Evolutionary conservation across 495 filamentous ascomycete species (phyloP).

Genomic region (Ascobolus immersus): DNA sequence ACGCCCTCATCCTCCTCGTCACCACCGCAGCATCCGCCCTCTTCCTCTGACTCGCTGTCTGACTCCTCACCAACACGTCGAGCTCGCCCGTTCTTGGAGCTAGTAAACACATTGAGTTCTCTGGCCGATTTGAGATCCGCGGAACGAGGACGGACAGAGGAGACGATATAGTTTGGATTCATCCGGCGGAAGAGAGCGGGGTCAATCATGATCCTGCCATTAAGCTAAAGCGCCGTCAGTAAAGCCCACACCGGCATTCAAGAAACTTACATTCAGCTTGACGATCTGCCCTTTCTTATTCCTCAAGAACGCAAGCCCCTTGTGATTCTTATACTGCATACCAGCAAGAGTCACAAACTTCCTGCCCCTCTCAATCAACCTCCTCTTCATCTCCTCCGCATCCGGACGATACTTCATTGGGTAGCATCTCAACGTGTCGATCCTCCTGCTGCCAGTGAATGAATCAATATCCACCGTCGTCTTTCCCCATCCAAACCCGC

Average conservation of each 20-base stretch:
- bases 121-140: constrained; percentile 27
- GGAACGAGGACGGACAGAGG: no score
- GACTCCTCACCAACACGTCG: constrained; percentile 61
- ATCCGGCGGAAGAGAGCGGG: constrained; percentile 64
- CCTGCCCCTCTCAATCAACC: constrained; percentile 62
- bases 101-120: constrained; percentile 43
- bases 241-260: no score
- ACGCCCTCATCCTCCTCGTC: neutral
- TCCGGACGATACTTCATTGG: constrained; percentile 67
- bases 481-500: constrained; percentile 35
- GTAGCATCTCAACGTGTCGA: constrained; percentile 51
- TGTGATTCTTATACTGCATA: constrained; percentile 65
- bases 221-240: constrained; percentile 35
- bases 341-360: constrained; percentile 57
- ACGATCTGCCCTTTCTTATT: constrained; percentile 43
- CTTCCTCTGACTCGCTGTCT: constrained; percentile 16
- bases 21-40: neutral
- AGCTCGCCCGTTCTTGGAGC: constrained; percentile 19
- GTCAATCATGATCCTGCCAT: constrained; percentile 79
- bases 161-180: constrained; percentile 53
- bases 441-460: constrained; percentile 68
- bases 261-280: constrained; percentile 34
- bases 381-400: constrained; percentile 31
- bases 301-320: constrained; percentile 63
- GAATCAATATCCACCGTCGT: constrained; percentile 45